phyloP scores from a whole-genome alignment of 1,284 basidiomycete genomes.

The Papiliotrema fonsecae region DNA sequence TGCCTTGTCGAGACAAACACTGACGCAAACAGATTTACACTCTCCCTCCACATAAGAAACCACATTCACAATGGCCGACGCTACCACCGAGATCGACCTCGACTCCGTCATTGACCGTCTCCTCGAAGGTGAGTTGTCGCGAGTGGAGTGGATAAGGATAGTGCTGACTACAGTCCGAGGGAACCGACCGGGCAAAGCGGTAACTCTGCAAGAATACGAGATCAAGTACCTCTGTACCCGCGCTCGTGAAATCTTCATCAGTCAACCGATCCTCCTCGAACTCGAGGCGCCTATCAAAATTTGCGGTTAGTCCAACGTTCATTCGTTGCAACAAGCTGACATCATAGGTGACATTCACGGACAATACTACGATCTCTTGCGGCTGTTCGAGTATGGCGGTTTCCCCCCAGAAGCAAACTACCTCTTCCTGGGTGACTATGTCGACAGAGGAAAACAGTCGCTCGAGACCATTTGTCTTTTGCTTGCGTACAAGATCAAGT shows the following conservation, averaged over 20 bases:
- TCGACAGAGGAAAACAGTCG: slow-evolving; percentile 59
- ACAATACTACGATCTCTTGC: slow-evolving; percentile 59
- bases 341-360: slow-evolving; percentile 45
- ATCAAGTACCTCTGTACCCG: slow-evolving; percentile 59
- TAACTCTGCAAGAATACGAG: slow-evolving; percentile 58
- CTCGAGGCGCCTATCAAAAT: slow-evolving; percentile 62
- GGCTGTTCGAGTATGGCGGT: slow-evolving; percentile 59
- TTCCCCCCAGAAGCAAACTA: slow-evolving; percentile 62
- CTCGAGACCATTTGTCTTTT: slow-evolving; percentile 58
- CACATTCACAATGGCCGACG: slow-evolving; percentile 48
- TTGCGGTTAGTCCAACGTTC: slow-evolving; percentile 50
- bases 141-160: neutral
- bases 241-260: slow-evolving; percentile 59
- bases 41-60: slow-evolving; percentile 1
- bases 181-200: slow-evolving; percentile 58
- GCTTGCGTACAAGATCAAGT: slow-evolving; percentile 58
- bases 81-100: slow-evolving; percentile 74
- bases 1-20: slow-evolving; percentile 1
- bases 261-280: slow-evolving; percentile 59
- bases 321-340: neutral
- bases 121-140: slow-evolving; percentile 73
- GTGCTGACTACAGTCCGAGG: slow-evolving; percentile 52
- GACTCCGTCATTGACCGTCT: slow-evolving; percentile 97
- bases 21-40: neutral
- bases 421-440: slow-evolving; percentile 60